Conservation (phyloP, 768 basidiomycete genomes). For the Nidularia pulvinata region DNA sequence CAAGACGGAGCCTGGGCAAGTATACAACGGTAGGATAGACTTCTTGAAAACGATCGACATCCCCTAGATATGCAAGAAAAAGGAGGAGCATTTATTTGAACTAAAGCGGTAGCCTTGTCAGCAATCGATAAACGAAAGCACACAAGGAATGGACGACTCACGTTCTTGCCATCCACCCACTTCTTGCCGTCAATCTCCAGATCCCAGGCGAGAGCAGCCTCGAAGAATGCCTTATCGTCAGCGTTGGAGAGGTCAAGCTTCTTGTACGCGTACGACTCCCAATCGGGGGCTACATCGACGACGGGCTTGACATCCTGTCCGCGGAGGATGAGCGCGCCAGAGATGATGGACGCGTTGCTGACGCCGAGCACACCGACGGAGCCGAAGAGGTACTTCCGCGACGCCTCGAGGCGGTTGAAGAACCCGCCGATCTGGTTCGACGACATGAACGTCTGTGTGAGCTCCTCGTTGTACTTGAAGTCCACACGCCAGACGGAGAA, state of each 20-base stretch:
- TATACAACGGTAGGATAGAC: too few species aligned
- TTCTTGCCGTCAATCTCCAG: conserved; percentile 84
- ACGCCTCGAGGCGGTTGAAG: conserved; percentile 98
- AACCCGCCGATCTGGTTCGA: conserved; percentile 93
- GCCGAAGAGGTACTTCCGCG: conserved; percentile 95
- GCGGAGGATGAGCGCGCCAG: conserved; percentile 81
- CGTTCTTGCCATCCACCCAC: conserved; percentile 91
- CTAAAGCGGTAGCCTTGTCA: conserved; percentile 11
- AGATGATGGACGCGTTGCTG: conserved; percentile 75
- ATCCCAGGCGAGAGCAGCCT: conserved; percentile 94
- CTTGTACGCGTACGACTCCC: conserved; percentile 84
- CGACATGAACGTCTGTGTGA: conserved; percentile 93
- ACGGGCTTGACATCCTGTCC: conserved; percentile 74
- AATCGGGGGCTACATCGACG: conserved; percentile 86
- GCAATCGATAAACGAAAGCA: conserved; percentile 1
- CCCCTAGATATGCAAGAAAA: too few species aligned
- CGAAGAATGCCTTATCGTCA: conserved; percentile 88
- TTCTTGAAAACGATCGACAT: too few species aligned
- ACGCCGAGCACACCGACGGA: conserved; percentile 90
- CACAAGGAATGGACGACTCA: conserved; percentile 37
- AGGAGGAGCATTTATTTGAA: conserved; percentile 25
- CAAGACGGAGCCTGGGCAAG: too few species aligned
- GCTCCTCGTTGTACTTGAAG: conserved; percentile 97
- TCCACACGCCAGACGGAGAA: conserved; percentile 92
- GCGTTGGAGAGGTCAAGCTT: conserved; percentile 73